A percentile compares a stretch with the other conserved stretches of the same genome.
Conservation (phyloP, 306 rosid genomes). For the Echinosophora koreensis region DNA sequence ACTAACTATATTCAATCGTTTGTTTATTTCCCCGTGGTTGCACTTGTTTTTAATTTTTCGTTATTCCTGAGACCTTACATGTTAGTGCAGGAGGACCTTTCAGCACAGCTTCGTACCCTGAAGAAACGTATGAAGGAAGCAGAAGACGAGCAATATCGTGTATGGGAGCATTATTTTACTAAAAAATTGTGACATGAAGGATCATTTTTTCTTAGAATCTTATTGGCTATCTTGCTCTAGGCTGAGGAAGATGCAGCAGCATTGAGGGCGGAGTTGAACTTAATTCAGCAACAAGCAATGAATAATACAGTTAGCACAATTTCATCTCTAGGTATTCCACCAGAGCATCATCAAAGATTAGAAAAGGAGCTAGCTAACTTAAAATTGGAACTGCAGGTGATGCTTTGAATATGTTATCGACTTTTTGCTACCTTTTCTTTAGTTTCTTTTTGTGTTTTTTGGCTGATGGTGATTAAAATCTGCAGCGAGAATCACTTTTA, state of each 20-base stretch:
- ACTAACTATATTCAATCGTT: slow-evolving; percentile 48
- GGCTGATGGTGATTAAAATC: slow-evolving; percentile 47
- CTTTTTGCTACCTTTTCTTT: slow-evolving; percentile 31
- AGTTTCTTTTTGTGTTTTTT: slow-evolving; percentile 33
- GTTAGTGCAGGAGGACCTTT: slow-evolving; percentile 86
- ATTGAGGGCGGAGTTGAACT: slow-evolving; percentile 88
- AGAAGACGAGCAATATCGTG: slow-evolving; percentile 96
- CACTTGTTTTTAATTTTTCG: slow-evolving; percentile 24
- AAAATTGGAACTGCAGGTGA: slow-evolving; percentile 76
- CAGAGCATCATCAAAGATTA: slow-evolving; percentile 70
- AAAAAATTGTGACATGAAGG: neutral
- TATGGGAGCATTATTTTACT: slow-evolving; percentile 56
- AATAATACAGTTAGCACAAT: slow-evolving; percentile 61
- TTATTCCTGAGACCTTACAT: slow-evolving; percentile 24
- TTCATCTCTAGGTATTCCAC: slow-evolving; percentile 58
- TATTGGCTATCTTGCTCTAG: slow-evolving; percentile 61
- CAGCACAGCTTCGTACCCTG: slow-evolving; percentile 82
- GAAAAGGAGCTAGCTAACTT: slow-evolving; percentile 81
- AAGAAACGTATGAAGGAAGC: slow-evolving; percentile 90
- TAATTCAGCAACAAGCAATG: slow-evolving; percentile 86
- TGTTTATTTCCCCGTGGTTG: slow-evolving; percentile 19
- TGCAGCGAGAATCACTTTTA: slow-evolving; percentile 71
- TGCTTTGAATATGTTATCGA: slow-evolving; percentile 20
- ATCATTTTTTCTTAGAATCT: slow-evolving; percentile 29
- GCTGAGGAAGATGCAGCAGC: slow-evolving; percentile 99